Base-by-base conservation (phyloP, 1,284 basidiomycete species). In the Tranzscheliella williamsii region DNA sequence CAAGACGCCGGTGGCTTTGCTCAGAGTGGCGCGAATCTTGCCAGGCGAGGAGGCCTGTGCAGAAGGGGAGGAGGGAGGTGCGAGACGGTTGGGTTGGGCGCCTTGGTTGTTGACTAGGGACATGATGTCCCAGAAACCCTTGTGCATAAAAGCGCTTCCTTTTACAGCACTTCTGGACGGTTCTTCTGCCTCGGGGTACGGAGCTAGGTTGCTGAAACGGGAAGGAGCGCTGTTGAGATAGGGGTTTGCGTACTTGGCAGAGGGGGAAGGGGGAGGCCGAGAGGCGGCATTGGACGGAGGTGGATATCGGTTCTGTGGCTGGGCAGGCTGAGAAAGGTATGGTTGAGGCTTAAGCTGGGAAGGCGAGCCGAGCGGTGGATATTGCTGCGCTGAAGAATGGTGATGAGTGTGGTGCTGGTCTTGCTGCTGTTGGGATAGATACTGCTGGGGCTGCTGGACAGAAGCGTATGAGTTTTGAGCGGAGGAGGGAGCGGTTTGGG, bases 61-160 rank as follows among this genome's bases (percentile, higher is more conserved):
- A 11, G 27, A 16, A 6, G 17, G 26, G 7, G 47, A 42, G 18
- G 44, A n/a, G 13, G 50, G 60, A 15, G 50, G 60, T 20, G 50
- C 58, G 13, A 57, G 44, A 34, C 47, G 58, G 24, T 32, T 45
- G 24, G 43, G 29, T 3, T 24, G 30, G 9, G 53, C 42, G 3
- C 32, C 45, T 18, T 54, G 57, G 27, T 71, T 66, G 52, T 69
- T 70, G 42, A 67, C 71, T 27, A 73, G 57, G 31, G 67, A 67
- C 40, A 73, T 48, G 42, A 73, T 70, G 41, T 73, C 71, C 48
- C 62, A 73, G 41, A 73, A 73, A 21, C 71, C 71, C 40, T 73
- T 73, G 60, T 73, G 71, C 67, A 72, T 70, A 47, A 72, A 72
- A 2, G 65, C 70, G 38, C 67, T 72, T 16, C 70, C 68, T 32